Percentiles rank a stretch among this genome's conserved stretches.
Conservation (phyloP, 768 basidiomycete species). For the Naganishia randhawae region DNA sequence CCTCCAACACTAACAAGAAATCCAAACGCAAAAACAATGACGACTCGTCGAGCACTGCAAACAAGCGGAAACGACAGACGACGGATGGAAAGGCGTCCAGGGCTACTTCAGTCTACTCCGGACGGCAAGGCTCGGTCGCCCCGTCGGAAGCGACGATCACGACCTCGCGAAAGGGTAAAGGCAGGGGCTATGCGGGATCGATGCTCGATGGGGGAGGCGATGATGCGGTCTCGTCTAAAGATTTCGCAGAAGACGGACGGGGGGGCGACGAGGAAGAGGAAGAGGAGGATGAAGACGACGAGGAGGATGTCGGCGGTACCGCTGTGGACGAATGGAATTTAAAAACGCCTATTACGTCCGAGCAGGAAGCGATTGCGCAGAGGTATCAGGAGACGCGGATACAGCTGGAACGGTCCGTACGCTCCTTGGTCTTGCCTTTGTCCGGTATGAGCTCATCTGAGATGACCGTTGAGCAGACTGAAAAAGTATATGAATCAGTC, state of each 20-base stretch:
- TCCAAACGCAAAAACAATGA: slow-evolving; percentile 19
- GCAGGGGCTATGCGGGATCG: slow-evolving; percentile 6
- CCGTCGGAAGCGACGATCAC: slow-evolving; percentile 3
- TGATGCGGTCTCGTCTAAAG: slow-evolving; percentile 1
- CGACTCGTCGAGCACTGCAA: slow-evolving; percentile 6
- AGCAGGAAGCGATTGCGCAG: slow-evolving; percentile 18
- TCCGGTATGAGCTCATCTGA: not conserved
- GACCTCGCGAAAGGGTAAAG: slow-evolving; percentile 2
- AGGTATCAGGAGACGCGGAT: slow-evolving; percentile 15
- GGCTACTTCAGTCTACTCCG: slow-evolving; percentile 14
- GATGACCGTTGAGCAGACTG: not conserved
- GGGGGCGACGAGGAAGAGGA: slow-evolving; percentile 8
- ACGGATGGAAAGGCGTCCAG: not conserved
- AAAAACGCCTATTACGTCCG: slow-evolving; percentile 13
- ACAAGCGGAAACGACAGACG: slow-evolving; percentile 2
- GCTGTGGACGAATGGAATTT: slow-evolving; percentile 15
- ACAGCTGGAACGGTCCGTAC: slow-evolving; percentile 11
- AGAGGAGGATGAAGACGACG: slow-evolving; percentile 13
- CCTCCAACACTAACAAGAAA: not conserved
- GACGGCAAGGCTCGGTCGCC: slow-evolving; percentile 7
- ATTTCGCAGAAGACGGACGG: slow-evolving; percentile 7
- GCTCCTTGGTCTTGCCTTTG: not conserved
- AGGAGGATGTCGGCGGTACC: slow-evolving; percentile 2
- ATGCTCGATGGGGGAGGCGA: slow-evolving; percentile 6
- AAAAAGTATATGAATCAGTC: slow-evolving; percentile 7